Evolutionary conservation across 2,329 filamentous ascomycete species (phyloP).

Genomic region (Elsinoe fawcettii): DNA sequence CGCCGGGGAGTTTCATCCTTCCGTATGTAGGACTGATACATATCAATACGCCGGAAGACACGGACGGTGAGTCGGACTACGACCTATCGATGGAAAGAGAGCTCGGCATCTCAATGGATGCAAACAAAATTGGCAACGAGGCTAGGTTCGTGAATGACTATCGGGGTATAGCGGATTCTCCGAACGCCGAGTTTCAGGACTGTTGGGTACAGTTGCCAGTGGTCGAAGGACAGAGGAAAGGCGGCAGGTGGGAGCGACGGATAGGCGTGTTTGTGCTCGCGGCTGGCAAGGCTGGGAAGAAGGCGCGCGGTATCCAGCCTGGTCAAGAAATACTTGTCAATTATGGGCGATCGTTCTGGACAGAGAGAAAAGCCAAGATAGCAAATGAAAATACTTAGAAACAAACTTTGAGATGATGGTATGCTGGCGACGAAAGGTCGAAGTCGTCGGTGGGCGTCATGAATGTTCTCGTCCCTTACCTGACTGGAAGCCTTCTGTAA

Average conservation of each 20-base stretch:
- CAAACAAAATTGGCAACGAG: constrained; percentile 43
- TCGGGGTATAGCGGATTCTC: constrained; percentile 37
- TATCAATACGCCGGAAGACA: constrained; percentile 36
- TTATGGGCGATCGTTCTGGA: constrained; percentile 48
- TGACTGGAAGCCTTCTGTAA: too few species aligned
- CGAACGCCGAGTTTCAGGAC: constrained; percentile 34
- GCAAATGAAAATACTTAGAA: neutral
- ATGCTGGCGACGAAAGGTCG: too few species aligned
- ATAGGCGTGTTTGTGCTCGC: constrained; percentile 46
- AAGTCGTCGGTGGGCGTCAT: neutral
- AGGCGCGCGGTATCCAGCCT: constrained; percentile 39
- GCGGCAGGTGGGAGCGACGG: constrained; percentile 36
- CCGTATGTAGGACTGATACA: constrained; percentile 45
- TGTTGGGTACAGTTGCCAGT: constrained; percentile 32
- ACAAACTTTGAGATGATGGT: too few species aligned
- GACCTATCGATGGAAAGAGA: constrained; percentile 46
- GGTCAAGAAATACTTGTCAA: constrained; percentile 47
- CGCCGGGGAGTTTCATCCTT: constrained; percentile 41
- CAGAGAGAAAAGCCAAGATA: constrained; percentile 9
- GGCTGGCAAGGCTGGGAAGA: constrained; percentile 42
- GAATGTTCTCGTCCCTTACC: neutral
- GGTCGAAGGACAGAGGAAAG: constrained; percentile 28
- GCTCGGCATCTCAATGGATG: constrained; percentile 42
- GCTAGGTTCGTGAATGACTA: constrained; percentile 49
- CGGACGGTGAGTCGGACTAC: constrained; percentile 41